Conservation (phyloP, 2,329 filamentous ascomycete species). For the Metarhizium robertsii region DNA sequence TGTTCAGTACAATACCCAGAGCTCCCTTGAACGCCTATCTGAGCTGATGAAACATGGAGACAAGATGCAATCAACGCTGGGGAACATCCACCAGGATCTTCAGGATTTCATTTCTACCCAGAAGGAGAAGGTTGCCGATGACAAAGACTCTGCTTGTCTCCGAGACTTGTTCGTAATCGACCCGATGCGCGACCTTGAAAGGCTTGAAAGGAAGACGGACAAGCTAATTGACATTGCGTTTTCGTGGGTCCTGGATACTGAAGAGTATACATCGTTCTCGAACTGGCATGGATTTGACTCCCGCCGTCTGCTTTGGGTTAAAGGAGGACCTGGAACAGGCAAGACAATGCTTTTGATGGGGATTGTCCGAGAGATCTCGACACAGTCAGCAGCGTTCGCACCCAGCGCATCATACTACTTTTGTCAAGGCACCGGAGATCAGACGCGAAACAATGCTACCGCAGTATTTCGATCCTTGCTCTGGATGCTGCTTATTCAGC, state of each 20-base stretch:
- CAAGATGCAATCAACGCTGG: conserved; percentile 7
- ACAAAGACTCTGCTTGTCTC: conserved; percentile 9
- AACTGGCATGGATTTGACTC: conserved; percentile 16
- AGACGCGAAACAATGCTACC: conserved; percentile 19
- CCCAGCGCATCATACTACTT: conserved; percentile 25
- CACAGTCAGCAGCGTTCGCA: conserved; percentile 4
- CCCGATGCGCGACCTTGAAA: conserved; percentile 9
- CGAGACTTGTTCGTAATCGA: conserved; percentile 8
- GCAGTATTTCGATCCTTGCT: conserved; percentile 31
- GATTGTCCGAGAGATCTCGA: conserved; percentile 16
- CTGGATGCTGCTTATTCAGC: conserved; percentile 22
- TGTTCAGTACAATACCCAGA: conserved; percentile 8
- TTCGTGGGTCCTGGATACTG: conserved; percentile 8
- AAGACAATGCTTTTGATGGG: conserved; percentile 27
- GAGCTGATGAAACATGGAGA: conserved; percentile 7
- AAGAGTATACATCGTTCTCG: conserved; percentile 14
- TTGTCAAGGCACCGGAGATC: conserved; percentile 27
- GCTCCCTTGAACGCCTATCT: conserved; percentile 6
- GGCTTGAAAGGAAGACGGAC: conserved; percentile 9
- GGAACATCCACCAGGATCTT: conserved; percentile 9
- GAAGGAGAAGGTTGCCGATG: conserved; percentile 7
- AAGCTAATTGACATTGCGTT: conserved; percentile 6
- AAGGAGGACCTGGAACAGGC: conserved; percentile 25
- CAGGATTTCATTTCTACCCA: conserved; percentile 9
- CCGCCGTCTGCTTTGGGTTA: conserved; percentile 22